Base-by-base conservation (phyloP, 1,139 yeast genomes). In the Meyerozyma sp. region DNA sequence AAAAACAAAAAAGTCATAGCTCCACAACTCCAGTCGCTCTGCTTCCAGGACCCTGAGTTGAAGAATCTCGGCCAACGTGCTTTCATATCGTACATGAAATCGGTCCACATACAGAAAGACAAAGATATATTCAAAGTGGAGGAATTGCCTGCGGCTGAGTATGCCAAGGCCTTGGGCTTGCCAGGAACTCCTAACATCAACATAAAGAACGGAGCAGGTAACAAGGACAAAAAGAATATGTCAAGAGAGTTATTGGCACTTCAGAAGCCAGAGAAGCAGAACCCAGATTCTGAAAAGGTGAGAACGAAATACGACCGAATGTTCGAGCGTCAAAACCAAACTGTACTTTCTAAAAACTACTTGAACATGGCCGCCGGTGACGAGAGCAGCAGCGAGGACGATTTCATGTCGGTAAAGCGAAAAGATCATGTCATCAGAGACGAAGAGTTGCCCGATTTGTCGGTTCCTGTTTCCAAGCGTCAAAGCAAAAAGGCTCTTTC, bases 141-240 rank as follows among this genome's bases (percentile, higher is more conserved):
- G 11, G 79, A 80, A 37, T 62, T 93, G 13, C 95, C 96, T 2
- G 70, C 84, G 5, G 97, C 91, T 50, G 84, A 79, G 45, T 90
- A 72, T 65, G 98, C 99, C 3, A 79, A 80, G 45, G 86, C 96
- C 10, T 65, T 91, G 42, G 99, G 99, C 7, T 75, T 93, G 42
- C 96, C 98, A 0, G 96, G 98, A 45, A 96, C 96, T 1, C 99
- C 99, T 37, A 84, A 86, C 55, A 84, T 93, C 53, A 90, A 89
- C 62, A 77, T 91, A 46, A 65, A 73, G 54, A 79, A 80, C 23
- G 77, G 78, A 45, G 81, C 78, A 42, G 63, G 61, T 52, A 65
- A 53, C 30, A 89, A 86, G 62, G 94, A 84, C 49, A 69, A 79
- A 67, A 93, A 93, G 66, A 93, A 93, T 60, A 81, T 84, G 28